These are phyloP conservation scores for Phaeosphaeriaceae sp. DNA, from an alignment of 2,329 filamentous ascomycete genomes.

Conservation along the genomic window DNA sequence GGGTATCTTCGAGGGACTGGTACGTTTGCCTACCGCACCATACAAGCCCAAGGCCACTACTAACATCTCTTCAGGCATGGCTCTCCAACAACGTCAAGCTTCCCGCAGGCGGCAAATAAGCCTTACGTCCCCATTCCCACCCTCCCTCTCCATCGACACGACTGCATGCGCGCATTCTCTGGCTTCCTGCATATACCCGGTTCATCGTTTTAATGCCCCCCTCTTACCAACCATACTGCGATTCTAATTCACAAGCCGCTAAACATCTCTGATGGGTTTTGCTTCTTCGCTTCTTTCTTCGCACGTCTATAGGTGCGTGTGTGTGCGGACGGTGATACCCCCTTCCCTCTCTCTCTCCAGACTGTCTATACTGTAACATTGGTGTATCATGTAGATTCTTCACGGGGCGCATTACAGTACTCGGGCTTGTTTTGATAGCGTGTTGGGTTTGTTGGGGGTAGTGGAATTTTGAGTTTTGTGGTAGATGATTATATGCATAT, in stretches of 20 bases:
- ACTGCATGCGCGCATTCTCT: slow-evolving; percentile 38
- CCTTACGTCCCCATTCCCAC: neutral
- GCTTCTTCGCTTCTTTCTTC: slow-evolving; percentile 6
- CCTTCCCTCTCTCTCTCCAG: neutral
- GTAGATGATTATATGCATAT: slow-evolving; percentile 33
- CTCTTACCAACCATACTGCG: slow-evolving; percentile 11
- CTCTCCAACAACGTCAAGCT: slow-evolving; percentile 60
- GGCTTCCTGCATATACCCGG: slow-evolving; percentile 49
- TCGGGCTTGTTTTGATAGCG: slow-evolving; percentile 2
- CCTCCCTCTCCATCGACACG: slow-evolving; percentile 34
- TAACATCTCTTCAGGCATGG: slow-evolving; percentile 49
- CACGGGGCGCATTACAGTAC: neutral
- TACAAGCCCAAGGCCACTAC: slow-evolving; percentile 3
- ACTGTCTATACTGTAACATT: slow-evolving; percentile 9
- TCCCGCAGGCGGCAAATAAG: slow-evolving; percentile 47
- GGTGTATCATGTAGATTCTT: slow-evolving; percentile 5
- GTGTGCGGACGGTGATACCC: neutral
- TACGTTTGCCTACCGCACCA: slow-evolving; percentile 24
- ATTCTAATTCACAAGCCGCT: slow-evolving; percentile 31
- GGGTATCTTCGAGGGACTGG: slow-evolving; percentile 60
- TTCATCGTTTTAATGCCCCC: slow-evolving; percentile 33
- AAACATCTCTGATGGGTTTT: slow-evolving; percentile 4
- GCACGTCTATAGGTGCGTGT: neutral
- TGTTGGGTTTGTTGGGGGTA: slow-evolving; percentile 1
- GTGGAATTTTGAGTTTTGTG: neutral